These are phyloP conservation scores for Hypoxylon cercidicola DNA, from an alignment of 495 filamentous ascomycete genomes.

Conservation along the genomic window DNA sequence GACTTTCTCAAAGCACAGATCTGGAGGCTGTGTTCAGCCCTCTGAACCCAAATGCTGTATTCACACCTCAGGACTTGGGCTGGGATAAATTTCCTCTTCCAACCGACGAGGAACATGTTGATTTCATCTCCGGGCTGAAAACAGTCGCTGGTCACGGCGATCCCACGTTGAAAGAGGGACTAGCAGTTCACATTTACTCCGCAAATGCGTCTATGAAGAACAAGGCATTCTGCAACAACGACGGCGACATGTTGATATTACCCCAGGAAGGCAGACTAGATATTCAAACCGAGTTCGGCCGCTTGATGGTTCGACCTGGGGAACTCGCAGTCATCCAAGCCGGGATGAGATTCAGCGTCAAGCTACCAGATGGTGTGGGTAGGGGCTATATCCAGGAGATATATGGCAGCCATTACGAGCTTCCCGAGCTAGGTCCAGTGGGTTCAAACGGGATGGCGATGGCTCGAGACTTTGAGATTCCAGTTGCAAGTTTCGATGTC, in stretches of 20 bases:
- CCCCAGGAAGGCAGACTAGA: constrained; percentile 73
- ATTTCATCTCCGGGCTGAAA: constrained; percentile 74
- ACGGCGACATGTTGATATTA: constrained; percentile 77
- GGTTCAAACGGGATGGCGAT: constrained; percentile 77
- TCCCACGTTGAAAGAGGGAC: constrained; percentile 70
- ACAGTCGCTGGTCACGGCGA: constrained; percentile 76
- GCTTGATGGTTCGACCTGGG: constrained; percentile 66
- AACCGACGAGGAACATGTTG: constrained; percentile 43
- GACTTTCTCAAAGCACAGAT: constrained; percentile 21
- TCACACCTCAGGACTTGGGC: constrained; percentile 75
- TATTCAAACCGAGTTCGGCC: constrained; percentile 74
- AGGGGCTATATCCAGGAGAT: constrained; percentile 76
- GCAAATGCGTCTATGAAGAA: constrained; percentile 73
- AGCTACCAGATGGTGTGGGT: constrained; percentile 48
- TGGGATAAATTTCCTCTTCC: constrained; percentile 78
- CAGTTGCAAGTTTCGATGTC: constrained; percentile 72
- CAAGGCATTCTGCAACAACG: constrained; percentile 75
- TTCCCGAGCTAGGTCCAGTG: constrained; percentile 79
- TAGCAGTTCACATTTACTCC: constrained; percentile 75
- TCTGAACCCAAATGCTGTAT: constrained; percentile 60
- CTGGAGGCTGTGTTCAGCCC: constrained; percentile 53
- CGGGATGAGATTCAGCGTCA: constrained; percentile 71
- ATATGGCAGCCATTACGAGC: constrained; percentile 71
- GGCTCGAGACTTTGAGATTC: constrained; percentile 76
- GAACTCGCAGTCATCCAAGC: constrained; percentile 77